phyloP scores from a whole-genome alignment of 768 basidiomycete species.

The Russula sp. region DNA sequence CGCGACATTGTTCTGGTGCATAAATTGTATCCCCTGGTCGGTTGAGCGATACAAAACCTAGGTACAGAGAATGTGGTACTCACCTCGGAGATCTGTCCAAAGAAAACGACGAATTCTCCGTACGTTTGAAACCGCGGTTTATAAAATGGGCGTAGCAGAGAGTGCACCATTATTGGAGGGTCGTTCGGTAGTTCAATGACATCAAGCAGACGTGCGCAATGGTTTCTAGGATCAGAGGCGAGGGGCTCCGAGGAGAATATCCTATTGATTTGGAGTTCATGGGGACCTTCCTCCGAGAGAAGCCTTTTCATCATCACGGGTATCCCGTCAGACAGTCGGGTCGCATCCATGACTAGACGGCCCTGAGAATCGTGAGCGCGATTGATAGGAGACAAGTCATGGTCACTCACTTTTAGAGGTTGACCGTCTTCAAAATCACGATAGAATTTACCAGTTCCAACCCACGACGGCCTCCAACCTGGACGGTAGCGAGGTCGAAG shows the following conservation, averaged over 20 bases:
- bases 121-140: slow-evolving; percentile 31
- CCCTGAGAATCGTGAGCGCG: background rate
- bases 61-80: background rate
- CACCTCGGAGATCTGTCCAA: slow-evolving; percentile 35
- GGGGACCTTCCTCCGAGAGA: background rate
- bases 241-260: slow-evolving; percentile 1
- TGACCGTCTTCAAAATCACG: slow-evolving; percentile 1
- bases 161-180: slow-evolving; percentile 24
- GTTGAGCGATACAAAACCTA: background rate
- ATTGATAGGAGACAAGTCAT: background rate
- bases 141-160: slow-evolving; percentile 26
- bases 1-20: slow-evolving; percentile 16
- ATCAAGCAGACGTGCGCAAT: background rate
- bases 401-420: background rate
- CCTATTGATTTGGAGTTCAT: slow-evolving; percentile 12
- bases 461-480: slow-evolving; percentile 16
- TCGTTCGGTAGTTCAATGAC: slow-evolving; percentile 1
- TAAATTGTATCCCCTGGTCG: slow-evolving; percentile 10
- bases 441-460: background rate
- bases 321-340: slow-evolving; percentile 10
- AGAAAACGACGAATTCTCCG: slow-evolving; percentile 34
- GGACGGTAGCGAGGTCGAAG: slow-evolving; percentile 14
- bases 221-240: background rate
- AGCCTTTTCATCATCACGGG: slow-evolving; percentile 6
- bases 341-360: slow-evolving; percentile 11